Percentiles rank a stretch among this genome's conserved stretches.
phyloP scores from a whole-genome alignment of 2,329 filamentous ascomycete genomes.

The Pseudogymnoascus sp. region DNA sequence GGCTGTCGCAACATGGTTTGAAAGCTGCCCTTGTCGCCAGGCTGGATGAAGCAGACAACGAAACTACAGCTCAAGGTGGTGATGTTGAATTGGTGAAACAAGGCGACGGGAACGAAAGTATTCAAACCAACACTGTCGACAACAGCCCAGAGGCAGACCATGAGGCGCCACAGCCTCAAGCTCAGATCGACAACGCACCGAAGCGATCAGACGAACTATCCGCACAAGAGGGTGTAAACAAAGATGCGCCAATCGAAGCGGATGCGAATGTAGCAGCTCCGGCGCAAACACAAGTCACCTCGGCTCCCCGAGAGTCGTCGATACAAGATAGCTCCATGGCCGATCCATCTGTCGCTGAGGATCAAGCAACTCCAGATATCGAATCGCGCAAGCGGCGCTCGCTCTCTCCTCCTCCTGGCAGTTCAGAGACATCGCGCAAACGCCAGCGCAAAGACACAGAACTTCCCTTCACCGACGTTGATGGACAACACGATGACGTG shows the following conservation, averaged over 20 bases:
- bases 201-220: background rate
- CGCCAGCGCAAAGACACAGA: constrained; percentile 34
- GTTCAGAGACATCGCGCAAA: constrained; percentile 47
- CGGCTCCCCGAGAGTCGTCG: constrained; percentile 17
- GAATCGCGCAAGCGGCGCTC: constrained; percentile 62
- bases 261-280: constrained; percentile 7
- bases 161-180: background rate
- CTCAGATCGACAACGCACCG: background rate
- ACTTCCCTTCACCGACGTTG: background rate
- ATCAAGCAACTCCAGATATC: constrained; percentile 40
- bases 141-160: constrained; percentile 10
- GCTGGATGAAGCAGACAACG: constrained; percentile 39
- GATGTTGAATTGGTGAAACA: background rate
- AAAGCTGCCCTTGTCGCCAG: constrained; percentile 65
- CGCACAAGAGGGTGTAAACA: background rate
- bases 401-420: constrained; percentile 48
- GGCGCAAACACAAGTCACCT: background rate
- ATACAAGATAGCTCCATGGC: constrained; percentile 11
- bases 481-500: constrained; percentile 12
- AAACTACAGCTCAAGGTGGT: constrained; percentile 28
- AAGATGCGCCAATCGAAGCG: constrained; percentile 9
- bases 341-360: constrained; percentile 17
- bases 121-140: background rate
- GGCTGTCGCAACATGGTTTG: constrained; percentile 60
- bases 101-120: constrained; percentile 2